phyloP scores from a whole-genome alignment of 192 early-diverging fungal genomes.

The Coemansia sp. region DNA sequence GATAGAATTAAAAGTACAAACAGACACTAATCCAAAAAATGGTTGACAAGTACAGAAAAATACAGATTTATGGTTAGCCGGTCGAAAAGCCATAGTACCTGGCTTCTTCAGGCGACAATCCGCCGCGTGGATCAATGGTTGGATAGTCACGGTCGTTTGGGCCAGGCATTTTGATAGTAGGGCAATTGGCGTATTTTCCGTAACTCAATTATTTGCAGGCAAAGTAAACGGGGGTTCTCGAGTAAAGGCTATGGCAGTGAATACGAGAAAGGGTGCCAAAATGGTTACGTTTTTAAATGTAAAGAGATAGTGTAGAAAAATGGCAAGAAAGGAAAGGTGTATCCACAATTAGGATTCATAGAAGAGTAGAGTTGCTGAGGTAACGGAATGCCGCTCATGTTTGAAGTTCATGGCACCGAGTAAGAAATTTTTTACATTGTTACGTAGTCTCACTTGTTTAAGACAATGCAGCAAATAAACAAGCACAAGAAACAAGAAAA shows the following conservation, averaged over 20 bases:
- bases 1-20: background rate
- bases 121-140: conserved; percentile 29
- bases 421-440: background rate
- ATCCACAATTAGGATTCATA: background rate
- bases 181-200: background rate
- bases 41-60: background rate
- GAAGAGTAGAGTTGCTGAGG: background rate
- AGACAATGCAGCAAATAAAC: background rate
- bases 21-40: background rate
- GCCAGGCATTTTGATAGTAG: background rate
- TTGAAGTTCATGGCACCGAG: conserved; percentile 5
- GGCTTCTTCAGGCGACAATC: conserved; percentile 33
- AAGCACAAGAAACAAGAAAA: too few relatives aligned
- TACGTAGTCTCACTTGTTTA: background rate
- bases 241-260: background rate
- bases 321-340: background rate
- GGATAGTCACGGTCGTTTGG: conserved; percentile 20
- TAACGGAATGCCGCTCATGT: background rate
- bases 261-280: background rate
- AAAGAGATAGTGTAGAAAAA: background rate
- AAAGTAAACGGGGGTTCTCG: background rate
- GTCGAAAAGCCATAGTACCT: conserved; percentile 24
- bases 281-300: background rate
- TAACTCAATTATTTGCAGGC: background rate
- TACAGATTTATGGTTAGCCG: background rate